Conservation (phyloP, 495 filamentous ascomycete species). For the Hypoxylon fuscum region DNA sequence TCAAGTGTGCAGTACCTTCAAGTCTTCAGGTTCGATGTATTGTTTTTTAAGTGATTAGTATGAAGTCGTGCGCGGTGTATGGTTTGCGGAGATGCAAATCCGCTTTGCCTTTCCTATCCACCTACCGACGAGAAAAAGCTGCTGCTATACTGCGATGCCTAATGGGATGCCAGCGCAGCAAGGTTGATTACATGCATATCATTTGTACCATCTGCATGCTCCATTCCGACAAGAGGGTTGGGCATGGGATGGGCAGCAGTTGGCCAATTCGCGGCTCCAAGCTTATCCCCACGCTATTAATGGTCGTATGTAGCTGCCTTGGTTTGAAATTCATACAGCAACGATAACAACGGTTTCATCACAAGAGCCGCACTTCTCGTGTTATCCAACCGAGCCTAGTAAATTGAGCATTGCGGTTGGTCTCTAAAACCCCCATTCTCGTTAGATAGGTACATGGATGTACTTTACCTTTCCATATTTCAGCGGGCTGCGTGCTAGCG, state of each 20-base stretch:
- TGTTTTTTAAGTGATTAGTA: not conserved
- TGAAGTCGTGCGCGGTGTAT: no score
- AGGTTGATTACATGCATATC: constrained; percentile 18
- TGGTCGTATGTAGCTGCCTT: constrained; percentile 4
- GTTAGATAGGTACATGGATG: no score
- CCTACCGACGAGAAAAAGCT: no score
- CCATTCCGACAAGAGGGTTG: not conserved
- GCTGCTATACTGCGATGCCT: not conserved
- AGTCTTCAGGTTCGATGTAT: not conserved
- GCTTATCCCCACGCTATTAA: constrained; percentile 14
- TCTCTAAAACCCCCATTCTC: no score
- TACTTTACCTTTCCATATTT: not conserved
- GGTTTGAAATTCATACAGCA: no score
- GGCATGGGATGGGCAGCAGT: constrained; percentile 13
- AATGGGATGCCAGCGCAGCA: constrained; percentile 21
- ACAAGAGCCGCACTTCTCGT: constrained; percentile 3
- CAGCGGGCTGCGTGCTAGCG: not conserved
- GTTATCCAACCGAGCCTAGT: not conserved
- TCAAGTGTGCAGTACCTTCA: constrained; percentile 2
- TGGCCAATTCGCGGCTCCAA: constrained; percentile 15
- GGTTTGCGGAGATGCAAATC: no score
- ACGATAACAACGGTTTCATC: no score
- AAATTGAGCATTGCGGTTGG: not conserved
- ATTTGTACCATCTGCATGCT: not conserved
- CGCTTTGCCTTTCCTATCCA: no score